Base-by-base conservation (phyloP, 768 basidiomycete species). In the Collybia sordida region DNA sequence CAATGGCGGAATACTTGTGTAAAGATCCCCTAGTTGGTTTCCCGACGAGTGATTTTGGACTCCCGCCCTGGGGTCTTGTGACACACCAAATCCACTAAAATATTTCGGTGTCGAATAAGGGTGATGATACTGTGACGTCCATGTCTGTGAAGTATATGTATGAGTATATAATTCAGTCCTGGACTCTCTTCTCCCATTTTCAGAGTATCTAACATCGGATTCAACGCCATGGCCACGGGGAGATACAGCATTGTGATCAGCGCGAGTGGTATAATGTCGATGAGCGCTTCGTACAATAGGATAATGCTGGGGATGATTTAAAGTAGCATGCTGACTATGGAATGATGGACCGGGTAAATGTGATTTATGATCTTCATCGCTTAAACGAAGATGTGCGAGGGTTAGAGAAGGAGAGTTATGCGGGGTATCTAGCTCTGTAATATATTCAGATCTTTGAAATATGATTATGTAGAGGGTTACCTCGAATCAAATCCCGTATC, bases 401-500 rank as follows among this genome's bases (percentile, higher is more conserved):
- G 75, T 69, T 56, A 70, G 50, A 40, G 70, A 65, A 25, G 67
- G 64, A 45, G 72, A 72, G 49, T 71, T 68, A 23, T 53, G 67
- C 28, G 47, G 22, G 31, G 31, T 31, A 14, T 6, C 31, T 14
- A 31, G 14, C 31, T 31, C 31, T 31, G 31, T 31, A 3, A 31
- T 3, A 31, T 7, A 12, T 31, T 39, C 19, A n/a, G 7, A 22
- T 17, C 28, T 22, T 23, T n/a, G 36, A 39, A 9, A 27, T 9
- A 18, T 15, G 24, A 25, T 9, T 15, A 15, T 18, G 11, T 17
- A 42, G 6, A 31, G 5, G 23, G 48, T 47, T 45, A 84, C 87
- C 79, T 73, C 78, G 70, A 61, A 88, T 83, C 51, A 88, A 67
- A 64, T 85, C 83, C 43, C 84, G 82, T 48, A 89, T 87, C 41